Percentiles rank a stretch among this genome's conserved stretches.
These are phyloP conservation scores for Apiospora rasikravindrae DNA, from an alignment of 2,329 filamentous ascomycete species.

Conservation along the genomic window DNA sequence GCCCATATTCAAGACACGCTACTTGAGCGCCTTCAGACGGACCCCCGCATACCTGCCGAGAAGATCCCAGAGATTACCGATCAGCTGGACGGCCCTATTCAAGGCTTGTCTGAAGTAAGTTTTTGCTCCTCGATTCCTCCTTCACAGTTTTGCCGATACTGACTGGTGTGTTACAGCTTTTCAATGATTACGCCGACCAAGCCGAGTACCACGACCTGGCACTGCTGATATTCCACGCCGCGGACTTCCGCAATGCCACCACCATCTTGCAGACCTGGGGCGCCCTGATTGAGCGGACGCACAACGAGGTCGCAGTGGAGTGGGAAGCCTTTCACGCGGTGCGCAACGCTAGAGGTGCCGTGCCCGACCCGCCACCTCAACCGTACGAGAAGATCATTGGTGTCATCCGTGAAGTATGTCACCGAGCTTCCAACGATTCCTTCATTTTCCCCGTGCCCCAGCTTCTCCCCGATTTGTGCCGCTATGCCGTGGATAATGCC, in stretches of 20 bases:
- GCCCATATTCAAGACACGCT: slow-evolving; percentile 95
- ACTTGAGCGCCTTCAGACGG: slow-evolving; percentile 75
- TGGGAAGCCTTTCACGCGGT: slow-evolving; percentile 48
- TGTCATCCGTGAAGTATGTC: slow-evolving; percentile 67
- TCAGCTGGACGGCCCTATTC: slow-evolving; percentile 78
- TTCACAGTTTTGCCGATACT: slow-evolving; percentile 11
- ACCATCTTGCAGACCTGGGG: slow-evolving; percentile 87
- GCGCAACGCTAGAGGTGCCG: slow-evolving; percentile 39
- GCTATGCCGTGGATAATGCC: slow-evolving; percentile 63
- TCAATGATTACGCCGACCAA: slow-evolving; percentile 88
- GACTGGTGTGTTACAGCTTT: slow-evolving; percentile 64
- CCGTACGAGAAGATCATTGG: slow-evolving; percentile 75
- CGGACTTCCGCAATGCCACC: slow-evolving; percentile 86
- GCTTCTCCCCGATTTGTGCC: slow-evolving; percentile 66
- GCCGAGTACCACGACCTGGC: slow-evolving; percentile 94
- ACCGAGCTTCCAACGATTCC: slow-evolving; percentile 68
- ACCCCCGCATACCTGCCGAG: slow-evolving; percentile 70
- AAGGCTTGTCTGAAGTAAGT: slow-evolving; percentile 74
- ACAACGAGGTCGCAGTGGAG: slow-evolving; percentile 57
- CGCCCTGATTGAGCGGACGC: slow-evolving; percentile 75
- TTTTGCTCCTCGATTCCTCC: not conserved
- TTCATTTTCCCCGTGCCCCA: slow-evolving; percentile 68
- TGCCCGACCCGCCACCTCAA: slow-evolving; percentile 49
- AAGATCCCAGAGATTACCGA: slow-evolving; percentile 68
- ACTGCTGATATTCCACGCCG: slow-evolving; percentile 88